Evolutionary conservation across 1,284 basidiomycete genomes (phyloP).

Genomic region (Ganoderma multipileum): DNA sequence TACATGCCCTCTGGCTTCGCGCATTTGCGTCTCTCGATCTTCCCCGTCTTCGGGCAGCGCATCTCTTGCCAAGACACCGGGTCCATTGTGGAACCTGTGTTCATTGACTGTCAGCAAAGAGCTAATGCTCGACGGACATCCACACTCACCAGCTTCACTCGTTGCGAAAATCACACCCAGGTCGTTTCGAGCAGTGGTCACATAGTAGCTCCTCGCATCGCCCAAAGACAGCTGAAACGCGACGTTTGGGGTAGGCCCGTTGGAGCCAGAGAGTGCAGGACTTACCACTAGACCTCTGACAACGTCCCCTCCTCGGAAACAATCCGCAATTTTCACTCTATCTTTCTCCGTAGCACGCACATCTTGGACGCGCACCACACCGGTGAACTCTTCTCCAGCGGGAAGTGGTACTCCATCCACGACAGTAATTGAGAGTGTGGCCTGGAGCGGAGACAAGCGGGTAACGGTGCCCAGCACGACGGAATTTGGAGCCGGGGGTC

Average conservation of each 20-base stretch:
- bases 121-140: not conserved
- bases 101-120: slow-evolving; percentile 12
- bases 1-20: slow-evolving; percentile 77
- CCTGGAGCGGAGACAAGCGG: slow-evolving; percentile 88
- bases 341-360: slow-evolving; percentile 93
- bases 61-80: slow-evolving; percentile 93
- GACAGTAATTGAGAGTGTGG: slow-evolving; percentile 86
- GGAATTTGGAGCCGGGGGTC: slow-evolving; percentile 74
- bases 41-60: slow-evolving; percentile 86
- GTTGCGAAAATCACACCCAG: slow-evolving; percentile 92
- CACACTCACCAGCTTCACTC: slow-evolving; percentile 72
- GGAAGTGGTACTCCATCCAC: slow-evolving; percentile 92
- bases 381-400: slow-evolving; percentile 91
- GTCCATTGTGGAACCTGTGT: slow-evolving; percentile 76
- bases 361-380: slow-evolving; percentile 92
- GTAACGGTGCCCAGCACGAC: slow-evolving; percentile 84
- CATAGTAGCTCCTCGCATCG: slow-evolving; percentile 93
- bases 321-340: slow-evolving; percentile 92
- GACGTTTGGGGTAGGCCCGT: not conserved
- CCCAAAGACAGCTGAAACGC: slow-evolving; percentile 70
- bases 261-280: slow-evolving; percentile 25
- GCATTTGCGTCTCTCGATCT: slow-evolving; percentile 86
- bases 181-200: slow-evolving; percentile 94
- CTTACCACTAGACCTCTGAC: slow-evolving; percentile 92
- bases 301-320: slow-evolving; percentile 96